Evolutionary conservation across 208 protist species (phyloP).

Genomic region (Crithidia fasciculata): DNA sequence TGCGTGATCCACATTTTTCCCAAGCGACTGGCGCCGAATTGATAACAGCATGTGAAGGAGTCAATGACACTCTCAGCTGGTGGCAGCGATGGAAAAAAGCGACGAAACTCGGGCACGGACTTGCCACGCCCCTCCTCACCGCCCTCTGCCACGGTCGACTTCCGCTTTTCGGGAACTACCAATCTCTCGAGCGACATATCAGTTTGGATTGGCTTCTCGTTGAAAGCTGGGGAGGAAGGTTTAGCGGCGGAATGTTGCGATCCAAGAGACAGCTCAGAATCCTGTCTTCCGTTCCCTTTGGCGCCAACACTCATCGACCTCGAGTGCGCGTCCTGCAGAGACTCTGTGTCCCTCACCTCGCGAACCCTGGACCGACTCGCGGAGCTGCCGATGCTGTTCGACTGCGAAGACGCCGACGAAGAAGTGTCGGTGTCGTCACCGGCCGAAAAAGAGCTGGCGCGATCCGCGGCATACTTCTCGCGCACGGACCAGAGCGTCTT

Average conservation of each 20-base stretch:
- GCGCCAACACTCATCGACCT: not conserved
- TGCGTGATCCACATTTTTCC: constrained; percentile 65
- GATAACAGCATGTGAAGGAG: constrained; percentile 62
- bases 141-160: not conserved
- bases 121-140: not conserved
- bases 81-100: constrained; percentile 48
- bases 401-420: not conserved
- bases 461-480: constrained; percentile 37
- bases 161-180: constrained; percentile 6
- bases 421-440: constrained; percentile 1
- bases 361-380: not conserved
- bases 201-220: not conserved
- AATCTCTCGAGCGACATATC: not conserved
- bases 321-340: constrained; percentile 2
- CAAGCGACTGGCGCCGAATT: constrained; percentile 50
- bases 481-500: constrained; percentile 61
- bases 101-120: constrained; percentile 21
- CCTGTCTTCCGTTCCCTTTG: not conserved
- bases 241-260: not conserved
- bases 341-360: constrained; percentile 17
- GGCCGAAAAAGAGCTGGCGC: constrained; percentile 10
- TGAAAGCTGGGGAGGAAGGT: not conserved
- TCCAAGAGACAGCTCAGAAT: constrained; percentile 4
- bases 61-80: constrained; percentile 42
- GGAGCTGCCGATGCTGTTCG: constrained; percentile 5